These are phyloP conservation scores for Talaromyces trachyspermus DNA, from an alignment of 495 filamentous ascomycete species.

Conservation along the genomic window DNA sequence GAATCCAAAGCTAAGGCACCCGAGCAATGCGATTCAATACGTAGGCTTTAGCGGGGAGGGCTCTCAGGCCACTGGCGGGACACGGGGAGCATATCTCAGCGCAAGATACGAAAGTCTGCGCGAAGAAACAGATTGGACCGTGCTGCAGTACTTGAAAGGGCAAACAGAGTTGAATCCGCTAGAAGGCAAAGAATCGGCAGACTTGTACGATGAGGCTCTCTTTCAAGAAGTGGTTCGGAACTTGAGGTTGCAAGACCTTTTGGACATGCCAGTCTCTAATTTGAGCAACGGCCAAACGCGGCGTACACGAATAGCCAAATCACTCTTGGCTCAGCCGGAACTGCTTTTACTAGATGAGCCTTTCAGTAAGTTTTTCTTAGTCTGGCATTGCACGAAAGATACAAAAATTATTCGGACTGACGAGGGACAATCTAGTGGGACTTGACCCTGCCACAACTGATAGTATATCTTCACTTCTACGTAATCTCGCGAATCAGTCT, in stretches of 20 bases:
- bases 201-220: conserved; percentile 29
- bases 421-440: conserved; percentile 50
- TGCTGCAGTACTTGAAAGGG: conserved; percentile 69
- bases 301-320: conserved; percentile 79
- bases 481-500: conserved; percentile 52
- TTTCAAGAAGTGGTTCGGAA: conserved; percentile 57
- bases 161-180: conserved; percentile 69
- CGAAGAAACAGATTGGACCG: conserved; percentile 80
- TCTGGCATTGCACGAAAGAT: too few species aligned
- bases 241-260: conserved; percentile 54
- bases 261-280: conserved; percentile 75
- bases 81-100: conserved; percentile 70
- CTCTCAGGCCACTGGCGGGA: conserved; percentile 47
- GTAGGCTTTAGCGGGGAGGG: conserved; percentile 68
- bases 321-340: conserved; percentile 69
- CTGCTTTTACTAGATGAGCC: conserved; percentile 86
- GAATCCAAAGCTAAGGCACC: conserved; percentile 46
- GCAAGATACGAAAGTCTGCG: conserved; percentile 86
- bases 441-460: conserved; percentile 74
- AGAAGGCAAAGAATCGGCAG: conserved; percentile 43
- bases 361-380: conserved; percentile 58
- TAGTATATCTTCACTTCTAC: conserved; percentile 61
- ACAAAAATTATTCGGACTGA: conserved; percentile 4
- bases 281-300: conserved; percentile 90
- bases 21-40: conserved; percentile 64